Base-by-base conservation (phyloP, 2,329 filamentous ascomycete genomes). In the Rhynchosporium secalis region DNA sequence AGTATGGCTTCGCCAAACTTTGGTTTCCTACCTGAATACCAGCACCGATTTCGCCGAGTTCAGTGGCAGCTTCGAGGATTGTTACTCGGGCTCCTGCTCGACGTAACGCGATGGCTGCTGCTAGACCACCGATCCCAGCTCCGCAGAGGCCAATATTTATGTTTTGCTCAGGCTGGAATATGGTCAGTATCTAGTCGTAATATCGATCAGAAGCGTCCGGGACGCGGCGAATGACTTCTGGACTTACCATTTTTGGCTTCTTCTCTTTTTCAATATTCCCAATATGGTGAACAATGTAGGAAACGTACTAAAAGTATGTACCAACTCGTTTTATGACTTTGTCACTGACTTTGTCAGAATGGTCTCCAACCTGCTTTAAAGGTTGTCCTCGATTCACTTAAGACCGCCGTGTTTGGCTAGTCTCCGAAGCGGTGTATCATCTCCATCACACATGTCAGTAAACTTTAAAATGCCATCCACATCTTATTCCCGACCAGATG, bases 41-140 rank as follows among this genome's bases (percentile, higher is more conserved):
- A 48, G 66, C 63, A 28, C 62, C 66, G 65, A 77, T 76, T 68
- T 77, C 56, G 40, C 48, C 64, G 4, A 66, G 48, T 48, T 63
- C 58, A 43, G 31, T 6, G 5, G 58, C 60, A 29, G 60, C 54
- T 65, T 74, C 72, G 40, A 66, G 62, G 10, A 74, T 66, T 4
- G 70, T 70, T 0, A 75, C 71, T n/a, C 60, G 29, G 41, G 71
- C 72, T 0, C 66, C 64, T 8, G 71, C 71, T 13, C 68, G 62
- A 58, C 70, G 69, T 2, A 73, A 69, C 5, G 71, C 69, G 8
- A 75, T 68, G n/a, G 71, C 74, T 9, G 72, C 70, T 7, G 71
- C 65, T 5, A 75, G 65, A 9, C 74, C 74, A 28, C 72, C 72
- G 40, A 75, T 70, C 28, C 74, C 74, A 33, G 72, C 74, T 29